phyloP scores from a whole-genome alignment of 164 flowering plant species.

The Magnolia changhungtana region DNA sequence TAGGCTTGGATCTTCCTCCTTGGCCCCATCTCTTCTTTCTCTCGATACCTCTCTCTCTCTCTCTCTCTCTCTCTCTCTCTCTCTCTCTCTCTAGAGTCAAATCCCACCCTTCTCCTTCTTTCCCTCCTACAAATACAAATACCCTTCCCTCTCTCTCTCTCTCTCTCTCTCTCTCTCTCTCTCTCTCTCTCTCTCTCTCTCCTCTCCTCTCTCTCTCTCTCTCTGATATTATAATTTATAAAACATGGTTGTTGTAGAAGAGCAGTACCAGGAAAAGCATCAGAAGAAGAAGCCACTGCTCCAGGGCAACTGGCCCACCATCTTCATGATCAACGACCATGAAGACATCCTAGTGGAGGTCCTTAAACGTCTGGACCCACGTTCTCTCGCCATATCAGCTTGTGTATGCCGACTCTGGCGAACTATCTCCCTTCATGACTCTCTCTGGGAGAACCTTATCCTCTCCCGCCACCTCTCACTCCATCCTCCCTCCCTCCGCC shows the following conservation, averaged over 20 bases:
- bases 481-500: conserved; percentile 31
- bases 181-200: conserved; percentile 12
- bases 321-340: conserved; percentile 72
- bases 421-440: conserved; percentile 54
- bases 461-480: conserved; percentile 58
- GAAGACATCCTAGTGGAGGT: conserved; percentile 67
- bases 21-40: conserved; percentile 40
- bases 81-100: conserved; percentile 12
- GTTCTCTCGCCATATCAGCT: conserved; percentile 66
- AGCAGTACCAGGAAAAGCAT: neutral
- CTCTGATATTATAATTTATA: conserved; percentile 13
- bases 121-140: neutral
- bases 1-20: conserved; percentile 39
- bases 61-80: conserved; percentile 12
- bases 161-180: conserved; percentile 12
- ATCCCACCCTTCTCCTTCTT: conserved; percentile 2
- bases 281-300: neutral
- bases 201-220: conserved; percentile 16
- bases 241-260: neutral
- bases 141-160: conserved; percentile 1
- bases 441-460: conserved; percentile 85
- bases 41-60: conserved; percentile 33
- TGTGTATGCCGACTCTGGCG: conserved; percentile 87
- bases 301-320: neutral
- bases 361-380: conserved; percentile 72